These are phyloP conservation scores for Bryoerythrophyllum caledonicum DNA, from an alignment of 225 moss, liverwort and hornwort genomes.

Conservation along the genomic window DNA sequence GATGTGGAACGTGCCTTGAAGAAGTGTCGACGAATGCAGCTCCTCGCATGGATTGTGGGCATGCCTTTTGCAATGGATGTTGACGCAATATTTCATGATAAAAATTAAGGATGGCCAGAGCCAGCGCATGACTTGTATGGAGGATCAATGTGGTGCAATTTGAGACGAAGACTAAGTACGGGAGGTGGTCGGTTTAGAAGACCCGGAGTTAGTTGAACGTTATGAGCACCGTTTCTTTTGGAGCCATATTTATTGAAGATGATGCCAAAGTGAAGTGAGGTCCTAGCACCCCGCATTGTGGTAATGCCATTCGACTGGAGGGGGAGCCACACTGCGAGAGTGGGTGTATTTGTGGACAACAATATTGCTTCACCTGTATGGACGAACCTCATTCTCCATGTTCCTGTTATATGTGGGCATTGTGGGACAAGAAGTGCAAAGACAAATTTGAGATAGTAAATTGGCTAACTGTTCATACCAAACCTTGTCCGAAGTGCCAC, in stretches of 20 bases:
- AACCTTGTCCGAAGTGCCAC: conserved; percentile 97
- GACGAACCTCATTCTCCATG: conserved; percentile 98
- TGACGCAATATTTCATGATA: conserved; percentile 90
- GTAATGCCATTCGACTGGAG: conserved; percentile 93
- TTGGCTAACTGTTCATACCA: conserved; percentile 93
- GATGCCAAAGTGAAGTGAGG: conserved; percentile 99
- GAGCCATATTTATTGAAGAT: conserved; percentile 99
- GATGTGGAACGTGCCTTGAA: conserved; percentile 88
- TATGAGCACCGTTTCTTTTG: conserved; percentile 90
- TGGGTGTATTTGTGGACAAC: conserved; percentile 90
- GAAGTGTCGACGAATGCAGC: conserved; percentile 61
- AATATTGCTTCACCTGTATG: conserved; percentile 98
- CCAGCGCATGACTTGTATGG: conserved; percentile 93
- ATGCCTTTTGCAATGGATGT: conserved; percentile 94
- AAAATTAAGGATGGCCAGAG: conserved; percentile 99
- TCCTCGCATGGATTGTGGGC: conserved; percentile 97
- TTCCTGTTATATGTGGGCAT: conserved; percentile 94
- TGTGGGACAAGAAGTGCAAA: conserved; percentile 99
- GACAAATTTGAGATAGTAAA: conserved; percentile 96
- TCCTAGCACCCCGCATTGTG: conserved; percentile 94
- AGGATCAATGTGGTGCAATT: conserved; percentile 86
- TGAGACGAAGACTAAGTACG: conserved; percentile 98
- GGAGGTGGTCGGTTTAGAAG: conserved; percentile 67
- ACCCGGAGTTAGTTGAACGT: conserved; percentile 74
- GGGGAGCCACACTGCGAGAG: conserved; percentile 91